These are phyloP conservation scores for Aspergillus sclerotioniger DNA, from an alignment of 495 filamentous ascomycete species.

Conservation along the genomic window DNA sequence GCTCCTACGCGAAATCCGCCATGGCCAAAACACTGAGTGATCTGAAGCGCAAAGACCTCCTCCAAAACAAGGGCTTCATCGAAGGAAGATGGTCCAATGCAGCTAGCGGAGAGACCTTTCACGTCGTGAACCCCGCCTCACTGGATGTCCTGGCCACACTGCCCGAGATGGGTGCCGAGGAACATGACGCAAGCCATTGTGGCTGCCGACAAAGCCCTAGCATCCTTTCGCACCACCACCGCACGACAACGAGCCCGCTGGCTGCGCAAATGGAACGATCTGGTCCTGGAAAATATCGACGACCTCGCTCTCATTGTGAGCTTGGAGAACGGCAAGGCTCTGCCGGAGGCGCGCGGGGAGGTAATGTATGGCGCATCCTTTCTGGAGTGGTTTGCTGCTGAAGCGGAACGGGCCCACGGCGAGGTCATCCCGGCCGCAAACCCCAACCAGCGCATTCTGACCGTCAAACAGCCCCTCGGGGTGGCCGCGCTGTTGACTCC, in stretches of 20 bases:
- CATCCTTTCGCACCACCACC: neutral
- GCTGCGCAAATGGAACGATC: slow-evolving; percentile 24
- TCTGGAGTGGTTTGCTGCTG: slow-evolving; percentile 51
- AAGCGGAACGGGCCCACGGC: slow-evolving; percentile 48
- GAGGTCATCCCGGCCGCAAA: slow-evolving; percentile 31
- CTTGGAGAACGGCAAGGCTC: slow-evolving; percentile 50
- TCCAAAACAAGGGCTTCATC: neutral
- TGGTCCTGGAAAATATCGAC: slow-evolving; percentile 37
- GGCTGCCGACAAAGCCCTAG: neutral
- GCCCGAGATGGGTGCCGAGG: neutral
- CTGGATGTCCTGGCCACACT: neutral
- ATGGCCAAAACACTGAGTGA: neutral
- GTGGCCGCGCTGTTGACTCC: slow-evolving; percentile 41
- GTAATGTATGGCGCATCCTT: slow-evolving; percentile 47
- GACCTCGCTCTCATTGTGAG: slow-evolving; percentile 47
- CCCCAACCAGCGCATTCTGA: slow-evolving; percentile 40
- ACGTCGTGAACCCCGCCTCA: neutral
- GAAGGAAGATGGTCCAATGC: neutral
- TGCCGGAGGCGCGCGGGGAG: slow-evolving; percentile 44
- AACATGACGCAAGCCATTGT: neutral
- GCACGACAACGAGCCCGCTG: slow-evolving; percentile 20
- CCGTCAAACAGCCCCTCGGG: slow-evolving; percentile 51
- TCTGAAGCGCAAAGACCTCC: neutral
- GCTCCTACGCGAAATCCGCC: neutral
- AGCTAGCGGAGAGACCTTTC: neutral